Percentiles rank a stretch among this genome's conserved stretches.
Conservation (phyloP, 768 basidiomycete genomes). For the Termitomyces sp. region DNA sequence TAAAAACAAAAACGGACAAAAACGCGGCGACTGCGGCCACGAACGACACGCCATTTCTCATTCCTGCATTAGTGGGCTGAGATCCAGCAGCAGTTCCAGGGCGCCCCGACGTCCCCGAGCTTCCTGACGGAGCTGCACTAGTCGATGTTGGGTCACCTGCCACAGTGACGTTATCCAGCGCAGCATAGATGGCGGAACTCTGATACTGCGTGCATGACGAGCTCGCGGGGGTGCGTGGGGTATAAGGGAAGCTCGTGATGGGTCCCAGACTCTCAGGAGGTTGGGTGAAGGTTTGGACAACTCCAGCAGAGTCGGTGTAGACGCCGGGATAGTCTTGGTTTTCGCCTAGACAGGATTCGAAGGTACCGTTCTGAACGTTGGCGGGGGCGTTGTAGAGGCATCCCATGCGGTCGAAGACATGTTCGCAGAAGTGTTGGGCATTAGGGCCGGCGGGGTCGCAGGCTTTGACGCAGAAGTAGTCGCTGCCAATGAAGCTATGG, state of each 20-base stretch:
- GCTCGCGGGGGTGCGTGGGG: slow-evolving; percentile 34
- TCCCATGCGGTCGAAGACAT: slow-evolving; percentile 63
- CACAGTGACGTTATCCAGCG: slow-evolving; percentile 13
- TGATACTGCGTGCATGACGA: slow-evolving; percentile 28
- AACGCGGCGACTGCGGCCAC: not conserved
- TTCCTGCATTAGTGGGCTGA: slow-evolving; percentile 1
- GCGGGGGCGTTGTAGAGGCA: slow-evolving; percentile 59
- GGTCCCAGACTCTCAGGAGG: slow-evolving; percentile 39
- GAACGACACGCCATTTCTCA: not conserved
- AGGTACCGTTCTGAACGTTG: slow-evolving; percentile 44
- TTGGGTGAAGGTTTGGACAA: slow-evolving; percentile 33
- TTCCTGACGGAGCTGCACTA: slow-evolving; percentile 2
- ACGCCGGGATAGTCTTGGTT: slow-evolving; percentile 35
- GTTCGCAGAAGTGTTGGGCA: slow-evolving; percentile 46
- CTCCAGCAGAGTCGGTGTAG: slow-evolving; percentile 14
- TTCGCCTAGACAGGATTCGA: slow-evolving; percentile 51
- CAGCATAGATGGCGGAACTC: slow-evolving; percentile 14
- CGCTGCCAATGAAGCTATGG: slow-evolving; percentile 52
- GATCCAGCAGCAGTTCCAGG: not conserved
- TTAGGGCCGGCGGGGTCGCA: slow-evolving; percentile 50
- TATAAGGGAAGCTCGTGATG: slow-evolving; percentile 40
- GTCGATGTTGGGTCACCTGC: slow-evolving; percentile 9
- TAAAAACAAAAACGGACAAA: not conserved
- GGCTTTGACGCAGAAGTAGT: slow-evolving; percentile 53
- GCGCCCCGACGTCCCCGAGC: not conserved